These are phyloP conservation scores for Mycena polygramma DNA, from an alignment of 768 basidiomycete genomes.

Conservation along the genomic window DNA sequence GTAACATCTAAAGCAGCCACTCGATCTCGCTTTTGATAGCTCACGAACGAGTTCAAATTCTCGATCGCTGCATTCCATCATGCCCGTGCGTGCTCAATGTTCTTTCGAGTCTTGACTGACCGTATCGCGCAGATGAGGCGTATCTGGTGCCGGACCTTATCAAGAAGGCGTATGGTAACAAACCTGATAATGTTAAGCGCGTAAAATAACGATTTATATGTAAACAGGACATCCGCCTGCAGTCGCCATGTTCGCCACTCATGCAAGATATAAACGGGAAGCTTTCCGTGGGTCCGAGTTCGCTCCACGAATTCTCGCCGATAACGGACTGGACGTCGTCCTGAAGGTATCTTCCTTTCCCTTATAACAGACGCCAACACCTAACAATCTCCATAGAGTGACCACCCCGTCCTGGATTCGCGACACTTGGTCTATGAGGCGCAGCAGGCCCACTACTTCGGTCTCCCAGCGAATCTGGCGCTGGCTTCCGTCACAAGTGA, in stretches of 20 bases:
- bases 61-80: slow-evolving; percentile 83
- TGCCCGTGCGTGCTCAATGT: slow-evolving; percentile 49
- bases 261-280: slow-evolving; percentile 65
- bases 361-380: too few relatives aligned
- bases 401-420: slow-evolving; percentile 71
- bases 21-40: slow-evolving; percentile 47
- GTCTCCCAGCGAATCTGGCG: slow-evolving; percentile 68
- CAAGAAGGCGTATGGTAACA: slow-evolving; percentile 81
- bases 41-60: slow-evolving; percentile 88
- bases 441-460: slow-evolving; percentile 76
- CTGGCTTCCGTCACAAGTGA: slow-evolving; percentile 74
- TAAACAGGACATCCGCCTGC: slow-evolving; percentile 67
- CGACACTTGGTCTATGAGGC: slow-evolving; percentile 81
- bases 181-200: too few relatives aligned
- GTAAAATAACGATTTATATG: background rate
- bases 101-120: background rate
- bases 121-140: slow-evolving; percentile 63
- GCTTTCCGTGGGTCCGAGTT: slow-evolving; percentile 83
- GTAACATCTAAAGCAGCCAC: background rate
- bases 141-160: slow-evolving; percentile 83
- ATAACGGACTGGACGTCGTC: slow-evolving; percentile 79
- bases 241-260: slow-evolving; percentile 79
- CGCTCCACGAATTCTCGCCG: slow-evolving; percentile 81
- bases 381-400: slow-evolving; percentile 53
- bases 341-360: slow-evolving; percentile 70